Evolutionary conservation across 176 grass and related monocot genomes (phyloP), one percentile per base, ranked within the genome.

Genomic region (Cenchrus fungigraminus): DNA sequence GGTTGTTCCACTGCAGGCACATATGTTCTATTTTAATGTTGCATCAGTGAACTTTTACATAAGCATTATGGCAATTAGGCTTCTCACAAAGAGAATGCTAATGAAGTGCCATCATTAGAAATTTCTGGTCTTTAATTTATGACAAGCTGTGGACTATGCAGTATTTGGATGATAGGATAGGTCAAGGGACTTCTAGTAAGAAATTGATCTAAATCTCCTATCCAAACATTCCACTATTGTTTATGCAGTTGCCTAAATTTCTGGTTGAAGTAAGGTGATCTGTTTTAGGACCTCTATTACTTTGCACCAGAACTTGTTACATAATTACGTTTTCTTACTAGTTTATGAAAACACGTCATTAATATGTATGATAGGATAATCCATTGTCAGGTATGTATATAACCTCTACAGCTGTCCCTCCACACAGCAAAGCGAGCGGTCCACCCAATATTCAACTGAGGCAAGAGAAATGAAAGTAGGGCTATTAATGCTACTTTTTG

Each of bases 121-220:
- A 85, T 69, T 31, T 55, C n/a, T 71, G 9, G 9, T 81, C 4
- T 12, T 49, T 79, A 78, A 61, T 85, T 78, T 71, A 8, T 79
- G 65, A 25, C 54, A 69, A 59, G 47, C 10, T 45, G 0, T 43
- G 51, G 22, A 13, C 57, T 68, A 61, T 22, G 19, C 19, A 12
- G 69, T 10, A 9, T 76, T 76, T 76, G 54, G 34, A 57, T 42
- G 53, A 42, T 22, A 42, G 12, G 60, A 20, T 62, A 61, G 40
- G 6, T 77, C 3, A 17, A 60, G 19, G 12, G 12, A 15, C 3
- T 77, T 77, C 20, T 45, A 77, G 55, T 42, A 77, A 77, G 10
- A 12, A 77, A 60, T 77, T 59, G 5, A 44, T 58, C 55, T 16
- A 76, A 57, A 37, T 44, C 15, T 2, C 29, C 32, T 20, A 34